Conservation (phyloP, 169 alveolate genomes). For the Cardiosporidium cionae region DNA sequence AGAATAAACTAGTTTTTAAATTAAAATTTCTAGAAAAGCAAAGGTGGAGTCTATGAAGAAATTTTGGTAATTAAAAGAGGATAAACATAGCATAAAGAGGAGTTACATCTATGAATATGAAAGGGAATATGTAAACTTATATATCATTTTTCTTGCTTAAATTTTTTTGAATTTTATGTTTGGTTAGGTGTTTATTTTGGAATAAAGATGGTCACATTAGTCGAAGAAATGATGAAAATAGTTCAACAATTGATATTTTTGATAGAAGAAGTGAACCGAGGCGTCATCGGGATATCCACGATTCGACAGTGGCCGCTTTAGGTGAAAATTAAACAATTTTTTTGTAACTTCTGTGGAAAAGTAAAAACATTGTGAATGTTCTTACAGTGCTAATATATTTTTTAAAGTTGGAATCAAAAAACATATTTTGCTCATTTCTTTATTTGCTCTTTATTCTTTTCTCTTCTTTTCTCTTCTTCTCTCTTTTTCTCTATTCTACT, state of each 20-base stretch:
- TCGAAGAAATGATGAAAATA: not conserved
- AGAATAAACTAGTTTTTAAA: no score
- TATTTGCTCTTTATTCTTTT: no score
- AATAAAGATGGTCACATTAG: not conserved
- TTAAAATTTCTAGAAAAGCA: no score
- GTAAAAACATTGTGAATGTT: no score
- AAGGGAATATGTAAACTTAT: not conserved
- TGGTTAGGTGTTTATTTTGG: not conserved
- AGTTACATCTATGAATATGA: not conserved
- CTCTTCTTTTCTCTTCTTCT: no score
- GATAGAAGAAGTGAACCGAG: not conserved
- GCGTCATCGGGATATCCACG: not conserved
- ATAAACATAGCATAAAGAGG: no score
- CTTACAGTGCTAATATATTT: no score
- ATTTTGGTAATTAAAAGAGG: no score
- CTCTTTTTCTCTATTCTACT: no score
- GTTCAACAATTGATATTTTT: not conserved
- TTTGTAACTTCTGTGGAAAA: not conserved
- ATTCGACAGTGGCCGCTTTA: not conserved
- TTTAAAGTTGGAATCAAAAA: no score
- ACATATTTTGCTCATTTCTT: no score
- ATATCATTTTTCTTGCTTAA: not conserved
- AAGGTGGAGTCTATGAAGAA: no score
- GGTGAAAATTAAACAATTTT: not conserved
- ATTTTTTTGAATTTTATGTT: not conserved